Evolutionary conservation across 768 basidiomycete species (phyloP), one percentile per base, ranked within the genome.

Genomic region (Psilocybe cubensis): DNA sequence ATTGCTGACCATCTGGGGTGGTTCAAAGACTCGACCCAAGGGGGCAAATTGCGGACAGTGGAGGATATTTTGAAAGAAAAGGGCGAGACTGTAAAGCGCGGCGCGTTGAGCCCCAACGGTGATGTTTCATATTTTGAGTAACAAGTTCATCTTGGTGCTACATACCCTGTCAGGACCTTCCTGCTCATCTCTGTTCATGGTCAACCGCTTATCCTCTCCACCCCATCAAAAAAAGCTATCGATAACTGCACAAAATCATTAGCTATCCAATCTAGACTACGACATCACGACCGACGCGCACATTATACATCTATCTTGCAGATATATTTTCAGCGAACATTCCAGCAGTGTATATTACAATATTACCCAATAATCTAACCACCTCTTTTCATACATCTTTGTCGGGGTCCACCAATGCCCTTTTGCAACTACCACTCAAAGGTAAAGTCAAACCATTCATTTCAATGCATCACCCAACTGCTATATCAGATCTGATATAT

Each of bases 1-100:
- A 92, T 94, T 62, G 94, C 94, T 3, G 94, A 96, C 67, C 88
- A 96, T 65, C 73, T 96, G 11, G 91, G 90, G 1, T 96, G 94
- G 94, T 96, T 96, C 76, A 87, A 92, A 65, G 92, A 94, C 25
- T 82, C 76, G 58, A 94, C 89, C 4, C 73, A 85, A 58, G 85
- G 85, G 4, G 92, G 91, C 4, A 86, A 83, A 57, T 71, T 89
- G 23, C 82, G 78, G 54, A 97, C 91, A 1, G 76, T 98, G 3
- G 96, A 98, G 70, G 91, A 94, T 57, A 71, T 98, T 12, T 72
- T 97, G 57, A 79, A 76, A 29, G 86, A 82, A 0, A 89, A 87
- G 52, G 96, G 96, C 1, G 94, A 98, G 74, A 78, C 73, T 43
- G 87, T 96, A 24, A 77, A 69, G 52, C 73, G 79, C 58, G 85